A percentile compares a stretch with the other conserved stretches of the same genome.
Conservation (phyloP, 2,329 filamentous ascomycete species). For the Beauveria sp. region DNA sequence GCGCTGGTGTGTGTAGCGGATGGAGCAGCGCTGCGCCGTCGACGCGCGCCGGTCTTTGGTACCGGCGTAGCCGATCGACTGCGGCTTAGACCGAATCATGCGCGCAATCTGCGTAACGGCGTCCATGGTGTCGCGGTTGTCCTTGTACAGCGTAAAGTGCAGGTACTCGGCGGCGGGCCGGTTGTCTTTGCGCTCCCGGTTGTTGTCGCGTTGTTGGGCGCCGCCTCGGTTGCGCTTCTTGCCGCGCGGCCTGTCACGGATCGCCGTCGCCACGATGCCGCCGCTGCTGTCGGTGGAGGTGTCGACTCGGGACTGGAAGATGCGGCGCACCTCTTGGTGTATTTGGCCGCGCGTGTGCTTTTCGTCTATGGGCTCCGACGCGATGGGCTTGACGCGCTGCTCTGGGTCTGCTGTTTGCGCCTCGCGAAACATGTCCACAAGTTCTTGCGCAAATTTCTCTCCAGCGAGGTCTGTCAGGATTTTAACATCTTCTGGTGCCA, state of each 20-base stretch:
- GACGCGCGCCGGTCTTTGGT: slow-evolving; percentile 87
- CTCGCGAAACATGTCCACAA: slow-evolving; percentile 34
- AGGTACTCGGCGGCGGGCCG: slow-evolving; percentile 60
- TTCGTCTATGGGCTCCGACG: slow-evolving; percentile 36
- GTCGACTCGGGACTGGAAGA: slow-evolving; percentile 73
- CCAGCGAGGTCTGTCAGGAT: slow-evolving; percentile 34
- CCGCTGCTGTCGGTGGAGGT: slow-evolving; percentile 55
- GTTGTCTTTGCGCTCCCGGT: slow-evolving; percentile 20
- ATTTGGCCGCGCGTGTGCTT: slow-evolving; percentile 38
- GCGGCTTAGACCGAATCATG: slow-evolving; percentile 64
- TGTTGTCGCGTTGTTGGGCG: slow-evolving; percentile 15
- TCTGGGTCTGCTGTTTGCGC: slow-evolving; percentile 24
- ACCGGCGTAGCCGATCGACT: slow-evolving; percentile 68
- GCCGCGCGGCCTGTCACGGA: slow-evolving; percentile 36
- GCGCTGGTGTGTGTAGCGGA: slow-evolving; percentile 42
- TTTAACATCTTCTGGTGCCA: slow-evolving; percentile 26
- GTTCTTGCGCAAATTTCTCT: slow-evolving; percentile 29
- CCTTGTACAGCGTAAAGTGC: slow-evolving; percentile 90
- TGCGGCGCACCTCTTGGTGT: slow-evolving; percentile 61
- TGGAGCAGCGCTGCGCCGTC: slow-evolving; percentile 75
- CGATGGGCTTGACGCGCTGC: slow-evolving; percentile 25
- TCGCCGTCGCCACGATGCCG: slow-evolving; percentile 59
- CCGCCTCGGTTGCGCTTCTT: slow-evolving; percentile 19
- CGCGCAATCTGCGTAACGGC: slow-evolving; percentile 70
- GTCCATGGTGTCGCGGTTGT: slow-evolving; percentile 96